phyloP scores from a whole-genome alignment of 2,329 filamentous ascomycete species.

The Ophiosphaerella korrae region DNA sequence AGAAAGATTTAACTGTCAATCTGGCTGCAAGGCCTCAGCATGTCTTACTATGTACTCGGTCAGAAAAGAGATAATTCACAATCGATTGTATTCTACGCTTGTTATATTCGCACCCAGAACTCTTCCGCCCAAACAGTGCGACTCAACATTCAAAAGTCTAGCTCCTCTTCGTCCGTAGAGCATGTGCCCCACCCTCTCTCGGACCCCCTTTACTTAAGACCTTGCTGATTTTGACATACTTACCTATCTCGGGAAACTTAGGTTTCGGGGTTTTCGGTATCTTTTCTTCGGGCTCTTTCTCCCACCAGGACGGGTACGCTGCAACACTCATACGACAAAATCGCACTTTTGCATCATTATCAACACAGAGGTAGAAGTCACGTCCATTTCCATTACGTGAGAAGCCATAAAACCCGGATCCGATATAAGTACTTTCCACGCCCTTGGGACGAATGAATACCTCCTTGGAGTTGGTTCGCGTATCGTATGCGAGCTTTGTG shows the following conservation, averaged over 20 bases:
- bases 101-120: too few species aligned
- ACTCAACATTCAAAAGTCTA: slow-evolving; percentile 11
- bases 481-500: slow-evolving; percentile 29
- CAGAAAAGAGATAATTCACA: too few species aligned
- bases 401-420: slow-evolving; percentile 20
- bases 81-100: too few species aligned
- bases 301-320: slow-evolving; percentile 18
- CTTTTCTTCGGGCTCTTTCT: slow-evolving; percentile 10
- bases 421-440: slow-evolving; percentile 5
- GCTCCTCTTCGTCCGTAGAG: slow-evolving; percentile 11
- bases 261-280: not conserved
- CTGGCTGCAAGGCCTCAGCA: too few species aligned
- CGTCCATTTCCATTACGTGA: slow-evolving; percentile 8
- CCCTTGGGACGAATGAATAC: slow-evolving; percentile 28
- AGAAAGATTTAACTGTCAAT: too few species aligned
- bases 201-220: not conserved
- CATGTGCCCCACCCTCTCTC: not conserved
- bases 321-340: slow-evolving; percentile 24
- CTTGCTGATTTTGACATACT: slow-evolving; percentile 26
- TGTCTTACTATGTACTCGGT: too few species aligned
- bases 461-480: slow-evolving; percentile 31
- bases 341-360: slow-evolving; percentile 31
- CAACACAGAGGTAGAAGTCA: slow-evolving; percentile 21
- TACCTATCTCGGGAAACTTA: slow-evolving; percentile 19
- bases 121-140: not conserved